Evolutionary conservation across 1,284 basidiomycete species (phyloP).

Genomic region (Sporisorium iseilematis-ciliati): DNA sequence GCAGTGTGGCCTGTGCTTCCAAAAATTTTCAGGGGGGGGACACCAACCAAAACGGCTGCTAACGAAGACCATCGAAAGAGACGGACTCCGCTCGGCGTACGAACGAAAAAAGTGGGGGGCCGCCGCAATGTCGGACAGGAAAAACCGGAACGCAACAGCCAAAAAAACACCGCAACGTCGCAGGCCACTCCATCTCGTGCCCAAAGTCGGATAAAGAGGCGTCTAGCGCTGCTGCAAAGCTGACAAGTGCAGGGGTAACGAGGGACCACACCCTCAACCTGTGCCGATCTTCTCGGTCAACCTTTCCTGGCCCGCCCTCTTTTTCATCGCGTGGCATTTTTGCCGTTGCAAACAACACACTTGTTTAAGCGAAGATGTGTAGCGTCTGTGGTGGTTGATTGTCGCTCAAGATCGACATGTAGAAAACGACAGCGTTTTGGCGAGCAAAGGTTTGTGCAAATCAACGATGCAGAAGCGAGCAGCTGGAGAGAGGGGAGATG

Average conservation of each 20-base stretch:
- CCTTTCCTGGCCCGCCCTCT: background rate
- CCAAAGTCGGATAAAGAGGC: background rate
- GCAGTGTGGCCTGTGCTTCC: background rate
- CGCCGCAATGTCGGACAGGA: background rate
- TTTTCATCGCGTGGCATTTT: slow-evolving; percentile 1
- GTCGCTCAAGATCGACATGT: slow-evolving; percentile 12
- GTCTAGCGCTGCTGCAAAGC: slow-evolving; percentile 9
- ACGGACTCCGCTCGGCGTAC: slow-evolving; percentile 5
- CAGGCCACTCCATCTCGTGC: no score
- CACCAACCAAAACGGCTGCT: background rate
- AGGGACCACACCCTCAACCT: slow-evolving; percentile 18
- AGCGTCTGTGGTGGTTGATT: no score
- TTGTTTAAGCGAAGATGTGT: background rate
- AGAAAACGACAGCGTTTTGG: background rate
- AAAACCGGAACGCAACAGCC: no score
- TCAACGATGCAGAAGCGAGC: slow-evolving; percentile 1
- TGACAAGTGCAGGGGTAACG: slow-evolving; percentile 14
- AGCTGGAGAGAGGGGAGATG: no score
- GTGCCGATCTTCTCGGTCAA: slow-evolving; percentile 3
- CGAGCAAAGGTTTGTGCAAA: background rate
- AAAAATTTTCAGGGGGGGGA: slow-evolving; percentile 3
- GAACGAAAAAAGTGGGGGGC: background rate
- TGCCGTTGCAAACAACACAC: background rate
- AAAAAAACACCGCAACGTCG: no score
- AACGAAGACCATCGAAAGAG: background rate